phyloP scores from a whole-genome alignment of 208 protist genomes.

The Acanthamoeba culbertsoni region DNA sequence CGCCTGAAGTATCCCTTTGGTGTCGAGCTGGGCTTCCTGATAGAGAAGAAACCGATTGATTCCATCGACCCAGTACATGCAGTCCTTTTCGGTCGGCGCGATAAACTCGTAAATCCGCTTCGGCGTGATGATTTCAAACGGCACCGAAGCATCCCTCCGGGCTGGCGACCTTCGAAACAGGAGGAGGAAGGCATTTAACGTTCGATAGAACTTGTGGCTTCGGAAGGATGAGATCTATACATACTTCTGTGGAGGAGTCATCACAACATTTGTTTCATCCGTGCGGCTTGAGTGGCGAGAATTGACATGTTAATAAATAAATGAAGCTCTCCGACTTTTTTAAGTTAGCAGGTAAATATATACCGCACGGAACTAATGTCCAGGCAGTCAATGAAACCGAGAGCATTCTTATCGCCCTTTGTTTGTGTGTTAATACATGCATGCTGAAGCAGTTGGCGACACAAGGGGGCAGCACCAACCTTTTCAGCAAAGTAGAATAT shows the following conservation, averaged over 20 bases:
- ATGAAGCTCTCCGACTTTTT: no score
- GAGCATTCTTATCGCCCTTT: background rate
- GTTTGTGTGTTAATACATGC: background rate
- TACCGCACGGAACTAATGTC: background rate
- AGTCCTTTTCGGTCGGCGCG: background rate
- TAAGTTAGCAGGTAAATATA: no score
- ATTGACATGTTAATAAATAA: no score
- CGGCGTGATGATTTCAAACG: conserved; percentile 17
- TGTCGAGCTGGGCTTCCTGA: background rate
- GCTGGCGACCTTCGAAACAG: background rate
- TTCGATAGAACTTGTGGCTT: no score
- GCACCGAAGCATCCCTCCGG: background rate
- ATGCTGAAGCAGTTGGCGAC: background rate
- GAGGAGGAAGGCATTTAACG: background rate
- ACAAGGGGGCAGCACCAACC: background rate
- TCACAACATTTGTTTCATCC: no score
- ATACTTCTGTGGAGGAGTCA: no score
- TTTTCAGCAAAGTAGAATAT: background rate
- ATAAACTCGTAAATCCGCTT: conserved; percentile 13
- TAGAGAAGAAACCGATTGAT: background rate
- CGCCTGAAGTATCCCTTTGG: background rate
- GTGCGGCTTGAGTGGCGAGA: no score
- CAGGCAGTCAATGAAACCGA: background rate
- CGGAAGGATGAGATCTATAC: no score
- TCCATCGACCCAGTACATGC: background rate